Base-by-base conservation (phyloP, 2,329 filamentous ascomycete genomes). In the Xylaria polymorpha region DNA sequence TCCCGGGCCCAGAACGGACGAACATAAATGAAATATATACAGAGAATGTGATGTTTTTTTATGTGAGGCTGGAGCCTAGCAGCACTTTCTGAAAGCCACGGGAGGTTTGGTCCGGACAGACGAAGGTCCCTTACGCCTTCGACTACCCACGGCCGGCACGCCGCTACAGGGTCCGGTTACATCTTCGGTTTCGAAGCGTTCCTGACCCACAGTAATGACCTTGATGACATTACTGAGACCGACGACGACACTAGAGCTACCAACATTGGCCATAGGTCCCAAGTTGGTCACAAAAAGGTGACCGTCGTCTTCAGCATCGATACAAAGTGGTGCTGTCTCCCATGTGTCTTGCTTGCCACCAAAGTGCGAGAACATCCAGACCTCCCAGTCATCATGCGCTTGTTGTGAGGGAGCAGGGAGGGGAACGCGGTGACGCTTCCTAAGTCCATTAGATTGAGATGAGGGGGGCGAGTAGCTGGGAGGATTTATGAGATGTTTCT, bases 161-260 rank as follows among this genome's bases (percentile, higher is more conserved):
- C 82, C 68, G 78, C 76, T 75, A 74, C 72, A 57, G 75, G 80
- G 25, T 74, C 73, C 69, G 12, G 72, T 67, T 48, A 75, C 75
- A 61, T 74, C 74, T 32, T 78, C 78, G 18, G 75, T 80, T 51
- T 90, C 88, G 73, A 91, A 92, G 39, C 87, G 83, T 75, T 92
- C 90, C 71, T 88, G 85, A 6, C 90, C 91, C 6, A 91, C 82
- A 1, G 87, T 88, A 65, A 94, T 85, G 60, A 94, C 81, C 79
- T 94, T 94, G 74, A 94, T 84, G 1, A 88, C 84, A 72, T 94
- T 92, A 14, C 92, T 92, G 68, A 94, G 88, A 0, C 87, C 91
- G 37, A 94, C 86, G 0, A 88, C 92, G 3, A 93, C 84, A 60
- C 90, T 91, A 55, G 85, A 84, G 57, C 86, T 85, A 14, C 92